These are phyloP conservation scores for Crithidia thermophila DNA, from an alignment of 208 protist species.

Conservation along the genomic window DNA sequence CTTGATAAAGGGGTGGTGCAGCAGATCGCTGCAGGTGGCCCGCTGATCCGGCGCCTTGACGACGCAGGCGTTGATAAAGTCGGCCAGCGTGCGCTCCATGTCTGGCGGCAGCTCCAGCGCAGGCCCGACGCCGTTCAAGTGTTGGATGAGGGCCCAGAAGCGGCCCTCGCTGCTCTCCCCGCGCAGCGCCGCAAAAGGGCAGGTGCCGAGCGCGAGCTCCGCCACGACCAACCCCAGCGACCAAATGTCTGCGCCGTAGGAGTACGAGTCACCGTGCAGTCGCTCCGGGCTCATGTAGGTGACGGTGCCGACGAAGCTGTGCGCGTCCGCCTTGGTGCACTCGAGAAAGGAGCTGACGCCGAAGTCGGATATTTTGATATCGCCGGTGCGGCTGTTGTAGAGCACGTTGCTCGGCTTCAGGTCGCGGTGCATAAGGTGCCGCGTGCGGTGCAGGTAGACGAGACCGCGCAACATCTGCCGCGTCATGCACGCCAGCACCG, in stretches of 20 bases:
- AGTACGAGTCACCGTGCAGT: constrained; percentile 88
- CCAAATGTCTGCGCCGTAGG: constrained; percentile 93
- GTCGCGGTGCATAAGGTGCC: constrained; percentile 96
- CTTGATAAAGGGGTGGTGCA: constrained; percentile 75
- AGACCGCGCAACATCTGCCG: constrained; percentile 86
- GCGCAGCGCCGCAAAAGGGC: constrained; percentile 69
- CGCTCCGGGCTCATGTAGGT: constrained; percentile 96
- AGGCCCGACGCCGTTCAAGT: constrained; percentile 62
- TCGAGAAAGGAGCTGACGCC: constrained; percentile 92
- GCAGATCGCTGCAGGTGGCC: constrained; percentile 66
- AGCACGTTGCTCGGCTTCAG: constrained; percentile 99
- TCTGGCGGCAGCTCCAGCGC: constrained; percentile 59
- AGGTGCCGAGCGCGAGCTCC: constrained; percentile 86
- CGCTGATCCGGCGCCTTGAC: constrained; percentile 59
- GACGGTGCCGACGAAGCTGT: constrained; percentile 93
- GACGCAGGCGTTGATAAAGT: constrained; percentile 80
- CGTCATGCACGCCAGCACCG: constrained; percentile 67
- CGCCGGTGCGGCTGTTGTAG: constrained; percentile 77
- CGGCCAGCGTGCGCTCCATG: constrained; percentile 50
- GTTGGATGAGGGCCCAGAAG: constrained; percentile 88
- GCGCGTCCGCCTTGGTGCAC: constrained; percentile 79
- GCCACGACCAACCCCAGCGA: constrained; percentile 91
- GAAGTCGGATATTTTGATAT: constrained; percentile 95
- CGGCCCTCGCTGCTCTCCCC: constrained; percentile 69
- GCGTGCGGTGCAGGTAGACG: constrained; percentile 85